Evolutionary conservation across 1,139 yeast genomes (phyloP), one percentile per base, ranked within the genome.

Genomic region (Tardiomyces blankii): DNA sequence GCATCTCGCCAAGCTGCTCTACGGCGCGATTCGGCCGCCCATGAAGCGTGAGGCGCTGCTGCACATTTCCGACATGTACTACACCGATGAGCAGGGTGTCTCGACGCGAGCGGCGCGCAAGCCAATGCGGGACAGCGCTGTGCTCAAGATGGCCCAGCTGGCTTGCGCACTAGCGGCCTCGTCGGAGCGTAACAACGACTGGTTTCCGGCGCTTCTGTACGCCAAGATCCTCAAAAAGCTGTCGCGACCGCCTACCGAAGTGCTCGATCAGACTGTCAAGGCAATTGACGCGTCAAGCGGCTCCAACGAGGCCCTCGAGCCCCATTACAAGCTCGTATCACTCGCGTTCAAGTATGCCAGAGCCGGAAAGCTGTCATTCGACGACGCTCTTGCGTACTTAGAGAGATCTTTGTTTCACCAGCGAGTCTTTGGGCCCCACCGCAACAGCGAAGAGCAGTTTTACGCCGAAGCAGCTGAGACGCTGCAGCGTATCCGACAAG

Each of bases 321-420:
- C 95, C 0, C 86, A 81, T 58, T 87, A 87, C 57, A 69, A 72
- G 44, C 59, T 82, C 13, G 74, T 84, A 33, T 72, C 88, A 0
- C 52, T 75, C 44, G 58, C 77, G 8, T 80, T 74, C 65, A 87
- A 87, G 59, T 73, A 72, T 47, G 77, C 74, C 12, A 69, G 66
- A 44, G 33, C 44, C 0, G 72, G 63, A 0, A 46, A 58, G 14
- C 40, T 35, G 11, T 6, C 39, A 9, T n/a, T 19, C 9, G 46
- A 43, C 16, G 35, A 30, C 9, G 35, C 35, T 3, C 35, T 30
- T 5, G 16, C n/a, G 11, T 30, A 30, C 35, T 11, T 30, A 9
- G 16, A 30, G 11, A 30, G 11, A 3, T 30, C 35, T 14, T 11
- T 3, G 5, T 23, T 14, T 33, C 13, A 43, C 44, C 13, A 44